A percentile compares a stretch with the other conserved stretches of the same genome.
Evolutionary conservation across 495 filamentous ascomycete genomes (phyloP).

Genomic region (Podospora sp.): DNA sequence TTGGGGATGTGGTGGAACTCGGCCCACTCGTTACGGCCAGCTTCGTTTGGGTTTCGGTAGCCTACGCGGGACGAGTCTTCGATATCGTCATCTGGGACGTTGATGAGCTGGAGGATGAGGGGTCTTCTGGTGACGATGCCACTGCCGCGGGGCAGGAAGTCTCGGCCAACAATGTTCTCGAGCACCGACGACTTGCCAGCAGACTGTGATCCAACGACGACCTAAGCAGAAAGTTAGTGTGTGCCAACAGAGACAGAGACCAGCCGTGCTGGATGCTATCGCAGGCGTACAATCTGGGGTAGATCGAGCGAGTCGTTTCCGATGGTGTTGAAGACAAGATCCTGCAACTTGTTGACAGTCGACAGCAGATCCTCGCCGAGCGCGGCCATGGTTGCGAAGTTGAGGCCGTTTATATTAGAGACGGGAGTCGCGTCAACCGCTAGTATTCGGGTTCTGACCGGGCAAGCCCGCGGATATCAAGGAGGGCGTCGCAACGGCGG

Average conservation of each 20-base stretch:
- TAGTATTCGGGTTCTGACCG: not conserved
- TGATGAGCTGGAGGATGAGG: constrained; percentile 96
- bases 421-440: not conserved
- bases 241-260: not conserved
- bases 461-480: constrained; percentile 8
- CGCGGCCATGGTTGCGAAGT: constrained; percentile 50
- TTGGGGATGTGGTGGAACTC: constrained; percentile 95
- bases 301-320: constrained; percentile 97
- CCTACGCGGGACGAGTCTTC: constrained; percentile 61
- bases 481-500: constrained; percentile 1
- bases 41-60: constrained; percentile 49
- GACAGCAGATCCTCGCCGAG: constrained; percentile 90
- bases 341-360: constrained; percentile 95
- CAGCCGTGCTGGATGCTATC: constrained; percentile 19
- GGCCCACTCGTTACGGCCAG: constrained; percentile 75
- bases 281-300: constrained; percentile 85
- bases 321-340: constrained; percentile 99
- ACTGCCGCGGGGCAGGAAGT: constrained; percentile 94
- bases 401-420: not conserved
- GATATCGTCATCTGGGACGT: constrained; percentile 81
- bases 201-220: constrained; percentile 97
- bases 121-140: constrained; percentile 95
- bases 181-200: constrained; percentile 99
- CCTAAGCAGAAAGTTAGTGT: constrained; percentile 55
- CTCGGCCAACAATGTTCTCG: constrained; percentile 97